These are phyloP conservation scores for Sindora glabra DNA, from an alignment of 306 rosid genomes.

Conservation along the genomic window DNA sequence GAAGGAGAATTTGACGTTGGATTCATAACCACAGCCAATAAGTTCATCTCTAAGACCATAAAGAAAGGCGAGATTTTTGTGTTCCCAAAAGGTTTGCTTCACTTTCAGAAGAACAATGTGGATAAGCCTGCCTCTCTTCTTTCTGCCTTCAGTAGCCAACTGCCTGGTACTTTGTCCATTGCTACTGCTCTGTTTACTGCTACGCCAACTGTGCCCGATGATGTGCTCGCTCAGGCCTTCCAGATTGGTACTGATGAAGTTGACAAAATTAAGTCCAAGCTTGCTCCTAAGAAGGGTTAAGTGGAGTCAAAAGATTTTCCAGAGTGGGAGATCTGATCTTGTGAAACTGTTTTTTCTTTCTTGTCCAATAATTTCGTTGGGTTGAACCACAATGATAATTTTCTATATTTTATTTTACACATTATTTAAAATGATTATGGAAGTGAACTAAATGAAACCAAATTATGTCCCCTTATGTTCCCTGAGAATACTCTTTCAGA, in stretches of 20 bases:
- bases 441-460: too few relatives aligned
- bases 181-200: conserved; percentile 36
- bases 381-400: background rate
- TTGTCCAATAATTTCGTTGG: too few relatives aligned
- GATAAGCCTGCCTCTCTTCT: conserved; percentile 31
- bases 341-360: background rate
- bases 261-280: conserved; percentile 28
- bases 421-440: too few relatives aligned
- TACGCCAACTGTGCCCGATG: conserved; percentile 31
- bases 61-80: conserved; percentile 44
- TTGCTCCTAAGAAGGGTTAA: conserved; percentile 39
- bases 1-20: conserved; percentile 43
- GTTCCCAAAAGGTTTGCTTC: conserved; percentile 43
- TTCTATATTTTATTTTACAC: background rate
- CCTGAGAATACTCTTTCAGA: too few relatives aligned
- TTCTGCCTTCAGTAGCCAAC: conserved; percentile 43
- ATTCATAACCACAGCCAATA: conserved; percentile 40
- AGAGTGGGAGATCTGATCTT: background rate
- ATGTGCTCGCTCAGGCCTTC: conserved; percentile 33
- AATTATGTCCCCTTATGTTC: too few relatives aligned
- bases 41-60: conserved; percentile 33
- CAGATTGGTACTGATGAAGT: conserved; percentile 32
- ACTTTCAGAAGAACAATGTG: conserved; percentile 42
- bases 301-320: background rate
- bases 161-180: conserved; percentile 37